These are phyloP conservation scores for Porogramme epimiltina DNA, from an alignment of 1,284 basidiomycete genomes.

Conservation along the genomic window DNA sequence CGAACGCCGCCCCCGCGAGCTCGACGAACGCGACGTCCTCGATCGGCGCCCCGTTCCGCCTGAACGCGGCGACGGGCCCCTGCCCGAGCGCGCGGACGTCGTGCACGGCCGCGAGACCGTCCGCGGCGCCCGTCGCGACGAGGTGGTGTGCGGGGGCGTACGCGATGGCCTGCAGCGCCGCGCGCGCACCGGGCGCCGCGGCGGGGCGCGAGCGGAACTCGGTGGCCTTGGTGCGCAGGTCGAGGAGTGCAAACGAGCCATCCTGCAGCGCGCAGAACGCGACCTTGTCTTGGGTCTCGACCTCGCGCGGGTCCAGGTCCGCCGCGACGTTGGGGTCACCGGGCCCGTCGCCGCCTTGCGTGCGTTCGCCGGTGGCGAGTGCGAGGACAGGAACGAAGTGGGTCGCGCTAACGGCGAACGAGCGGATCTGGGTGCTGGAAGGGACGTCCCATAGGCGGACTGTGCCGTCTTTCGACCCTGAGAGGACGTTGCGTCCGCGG, in stretches of 20 bases:
- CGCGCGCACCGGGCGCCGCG: constrained; percentile 7
- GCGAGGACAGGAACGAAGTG: constrained; percentile 45
- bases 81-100: constrained; percentile 46
- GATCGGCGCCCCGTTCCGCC: constrained; percentile 56
- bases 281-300: constrained; percentile 49
- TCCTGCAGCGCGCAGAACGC: constrained; percentile 59
- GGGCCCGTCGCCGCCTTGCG: constrained; percentile 12
- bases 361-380: constrained; percentile 44
- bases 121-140: constrained; percentile 64
- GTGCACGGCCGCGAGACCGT: constrained; percentile 63
- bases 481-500: constrained; percentile 65
- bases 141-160: constrained; percentile 43
- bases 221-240: constrained; percentile 52
- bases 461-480: constrained; percentile 65
- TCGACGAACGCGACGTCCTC: constrained; percentile 51
- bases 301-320: constrained; percentile 45
- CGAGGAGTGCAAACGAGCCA: constrained; percentile 59
- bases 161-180: constrained; percentile 53
- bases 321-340: not conserved
- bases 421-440: constrained; percentile 48
- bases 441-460: constrained; percentile 79
- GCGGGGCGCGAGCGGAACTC: constrained; percentile 38
- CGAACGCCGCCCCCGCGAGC: constrained; percentile 8
- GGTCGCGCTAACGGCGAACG: constrained; percentile 36
- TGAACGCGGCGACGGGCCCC: constrained; percentile 46